Evolutionary conservation across 2,329 filamentous ascomycete genomes (phyloP), one percentile per base, ranked within the genome.

Genomic region (Huntiella decipiens): DNA sequence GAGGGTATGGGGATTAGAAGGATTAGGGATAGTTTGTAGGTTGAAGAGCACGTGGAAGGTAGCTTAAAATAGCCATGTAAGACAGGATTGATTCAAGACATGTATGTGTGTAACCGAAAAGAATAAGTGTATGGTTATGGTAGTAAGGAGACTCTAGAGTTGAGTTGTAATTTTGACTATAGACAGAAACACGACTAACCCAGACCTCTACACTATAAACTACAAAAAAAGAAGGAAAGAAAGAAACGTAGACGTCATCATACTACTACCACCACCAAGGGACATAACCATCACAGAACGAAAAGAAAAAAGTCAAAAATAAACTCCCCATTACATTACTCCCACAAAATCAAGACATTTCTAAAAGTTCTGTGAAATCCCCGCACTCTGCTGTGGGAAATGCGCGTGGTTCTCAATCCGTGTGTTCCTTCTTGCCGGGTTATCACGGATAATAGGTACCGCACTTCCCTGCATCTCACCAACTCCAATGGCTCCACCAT

Each of bases 291-390:
- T 40, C 37, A 46, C 13, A 22, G 38, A 43, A n/a, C 13, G 32
- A 39, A 22, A 19, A 46, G 44, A 43, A 45, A 39, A 34, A 34
- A 16, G 34, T 16, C 31, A 43, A 43, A 43, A 22, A 19, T 17
- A 17, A 6, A 28, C 13, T 17, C 15, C n/a, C 4, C 39, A 41
- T 41, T 28, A 41, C 17, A 28, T 12, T 34, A 28, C 15, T 17
- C n/a, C 13, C 31, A 12, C 34, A 16, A 4, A 33, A 11, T 34
- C 34, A 36, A 36, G 10, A 36, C 13, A 36, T n/a, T 36, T n/a
- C 40, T 74, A 96, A 56, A 98, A 98, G 62, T 98, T 98, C 63
- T 96, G 91, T 31, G 91, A 83, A 56, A 98, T 95, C 49, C 91
- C 91, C 35, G 84, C 84, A 56, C 83, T 93, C 66, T 93, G 86